Conservation (phyloP, 2,329 filamentous ascomycete genomes). For the Ceratocystis harringtonii region DNA sequence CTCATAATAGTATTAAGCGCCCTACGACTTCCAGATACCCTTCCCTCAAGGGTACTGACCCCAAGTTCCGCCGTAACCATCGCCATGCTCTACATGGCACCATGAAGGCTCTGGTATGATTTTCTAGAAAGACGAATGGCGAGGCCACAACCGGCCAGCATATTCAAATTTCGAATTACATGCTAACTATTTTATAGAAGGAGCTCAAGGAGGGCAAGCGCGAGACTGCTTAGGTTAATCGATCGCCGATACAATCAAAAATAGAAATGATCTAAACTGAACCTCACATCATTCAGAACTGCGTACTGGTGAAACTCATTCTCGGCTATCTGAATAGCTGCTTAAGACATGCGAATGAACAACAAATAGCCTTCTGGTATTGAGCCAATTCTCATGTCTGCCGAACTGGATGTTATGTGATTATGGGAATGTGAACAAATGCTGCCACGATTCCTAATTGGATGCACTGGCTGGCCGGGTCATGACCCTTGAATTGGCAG, state of each 20-base stretch:
- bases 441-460: no score
- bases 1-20: slow-evolving; percentile 93
- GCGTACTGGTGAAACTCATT: no score
- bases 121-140: neutral
- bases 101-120: slow-evolving; percentile 86
- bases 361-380: no score
- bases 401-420: no score
- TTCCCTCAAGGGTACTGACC: slow-evolving; percentile 95
- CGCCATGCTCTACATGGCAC: slow-evolving; percentile 99
- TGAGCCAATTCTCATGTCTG: no score
- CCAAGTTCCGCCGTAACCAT: slow-evolving; percentile 99
- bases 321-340: no score
- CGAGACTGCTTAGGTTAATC: slow-evolving; percentile 53
- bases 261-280: slow-evolving; percentile 17
- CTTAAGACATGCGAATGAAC: neutral
- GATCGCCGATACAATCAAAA: slow-evolving; percentile 15
- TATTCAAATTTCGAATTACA: neutral
- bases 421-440: no score
- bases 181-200: slow-evolving; percentile 50
- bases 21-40: slow-evolving; percentile 98
- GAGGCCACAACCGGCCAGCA: neutral
- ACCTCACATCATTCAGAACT: neutral
- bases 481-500: no score
- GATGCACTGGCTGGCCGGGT: no score
- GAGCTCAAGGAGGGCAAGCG: slow-evolving; percentile 95